Evolutionary conservation across 2,329 filamentous ascomycete species (phyloP).

Genomic region (Cladophialophora psammophila): DNA sequence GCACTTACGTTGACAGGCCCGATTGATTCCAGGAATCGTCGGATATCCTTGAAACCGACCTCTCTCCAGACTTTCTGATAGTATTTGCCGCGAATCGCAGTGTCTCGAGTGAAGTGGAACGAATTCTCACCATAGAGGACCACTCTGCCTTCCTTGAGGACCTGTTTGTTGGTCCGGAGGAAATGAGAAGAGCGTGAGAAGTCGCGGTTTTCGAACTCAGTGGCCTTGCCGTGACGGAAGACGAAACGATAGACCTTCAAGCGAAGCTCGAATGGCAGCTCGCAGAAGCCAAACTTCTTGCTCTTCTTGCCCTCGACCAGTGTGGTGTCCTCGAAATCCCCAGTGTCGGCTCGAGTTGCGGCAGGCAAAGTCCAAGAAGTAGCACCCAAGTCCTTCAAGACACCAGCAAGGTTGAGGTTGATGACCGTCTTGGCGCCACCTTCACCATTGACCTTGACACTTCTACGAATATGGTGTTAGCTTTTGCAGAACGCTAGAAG

Average conservation of each 20-base stretch:
- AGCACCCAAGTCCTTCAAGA: constrained; percentile 4
- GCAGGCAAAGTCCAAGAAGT: neutral
- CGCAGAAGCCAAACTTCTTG: constrained; percentile 44
- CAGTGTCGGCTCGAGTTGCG: neutral
- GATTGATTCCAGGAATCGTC: constrained; percentile 56
- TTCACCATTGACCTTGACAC: constrained; percentile 2
- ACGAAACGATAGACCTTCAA: constrained; percentile 56
- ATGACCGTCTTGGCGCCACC: constrained; percentile 6
- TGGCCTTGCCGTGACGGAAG: constrained; percentile 46
- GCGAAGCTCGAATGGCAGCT: constrained; percentile 54
- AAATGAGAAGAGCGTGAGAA: constrained; percentile 54
- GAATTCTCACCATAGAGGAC: constrained; percentile 60
- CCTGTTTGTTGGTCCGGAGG: constrained; percentile 55
- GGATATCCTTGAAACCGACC: constrained; percentile 56
- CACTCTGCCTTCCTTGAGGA: constrained; percentile 55
- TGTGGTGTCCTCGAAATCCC: neutral
- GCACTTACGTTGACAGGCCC: constrained; percentile 51
- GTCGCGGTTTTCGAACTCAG: constrained; percentile 48
- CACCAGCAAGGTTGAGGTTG: constrained; percentile 15
- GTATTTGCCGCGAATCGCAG: constrained; percentile 48
- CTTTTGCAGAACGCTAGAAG: neutral
- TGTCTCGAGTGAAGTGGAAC: constrained; percentile 53
- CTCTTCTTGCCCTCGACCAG: neutral
- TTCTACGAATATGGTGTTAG: neutral
- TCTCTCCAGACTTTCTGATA: constrained; percentile 53